Base-by-base conservation (phyloP, 371 early-diverging fungal genomes). In the Capillidium heterosporum region DNA sequence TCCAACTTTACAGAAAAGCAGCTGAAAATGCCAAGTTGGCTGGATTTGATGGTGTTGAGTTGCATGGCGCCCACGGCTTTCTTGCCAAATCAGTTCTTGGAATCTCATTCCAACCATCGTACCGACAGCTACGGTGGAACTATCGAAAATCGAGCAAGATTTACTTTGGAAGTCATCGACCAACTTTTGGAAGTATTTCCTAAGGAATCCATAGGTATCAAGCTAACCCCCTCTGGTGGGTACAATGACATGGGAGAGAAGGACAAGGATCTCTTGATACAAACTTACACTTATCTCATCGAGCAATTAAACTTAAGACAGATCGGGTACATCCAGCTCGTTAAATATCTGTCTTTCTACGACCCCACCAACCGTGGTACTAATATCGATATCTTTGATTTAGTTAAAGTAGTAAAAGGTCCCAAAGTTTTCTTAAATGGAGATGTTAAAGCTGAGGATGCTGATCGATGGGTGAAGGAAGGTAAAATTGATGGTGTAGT, bases 131-230 rank as follows among this genome's bases (percentile, higher is more conserved):
- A 79, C 59, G 74, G 75, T 28, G 75, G 75, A 13, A 64, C 66
- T 7, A 56, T 67, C 39, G 71, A 76, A 51, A 77, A 76, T 60
- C 68, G 78, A 0, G 46, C 64, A 31, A 68, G 77, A 17, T 71
- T 79, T 47, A 41, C 65, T 17, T 40, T 65, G 0, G 72, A 77
- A 44, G 60, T 71, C 21, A 50, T 71, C 28, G 52, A 67, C 7
- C 70, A 89, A 41, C 87, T 84, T 60, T 71, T 89, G 55, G 80
- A 92, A 32, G 55, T 92, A 1, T 89, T 86, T 7, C 73, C 76
- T 26, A 69, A 78, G 0, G 92, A 93, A 50, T 75, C 74, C 64
- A 72, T 78, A 7, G 78, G 70, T 28, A 69, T 65, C 13, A 60
- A 67, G n/a, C 67, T 69, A 28, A 67, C 29, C 32, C 57, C 57